Base-by-base conservation (phyloP, 2,329 filamentous ascomycete species). In the Atkinsonella texensis region DNA sequence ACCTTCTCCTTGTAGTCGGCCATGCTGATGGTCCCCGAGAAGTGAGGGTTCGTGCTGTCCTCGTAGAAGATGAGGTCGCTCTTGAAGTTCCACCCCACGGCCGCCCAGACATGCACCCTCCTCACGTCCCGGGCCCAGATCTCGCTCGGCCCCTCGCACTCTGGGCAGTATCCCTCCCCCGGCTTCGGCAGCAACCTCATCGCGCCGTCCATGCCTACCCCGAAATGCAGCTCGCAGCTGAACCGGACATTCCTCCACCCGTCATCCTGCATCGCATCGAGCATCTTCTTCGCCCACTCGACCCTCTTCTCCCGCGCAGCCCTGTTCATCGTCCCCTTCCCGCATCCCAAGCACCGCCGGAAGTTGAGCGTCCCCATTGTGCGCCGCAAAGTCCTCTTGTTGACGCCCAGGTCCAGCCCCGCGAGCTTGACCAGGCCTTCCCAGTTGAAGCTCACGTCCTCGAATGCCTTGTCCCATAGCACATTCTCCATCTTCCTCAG, bases 21-120 rank as follows among this genome's bases (percentile, higher is more conserved):
- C 65, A 68, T 65, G 45, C 57, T 60, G 57, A 69, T 62, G 43
- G 58, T 52, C 20, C 66, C 66, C 1, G 58, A 54, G 23, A 55
- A 57, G 54, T 65, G 68, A 40, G 65, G 59, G 46, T 57, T 65
- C 9, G 65, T 66, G 13, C 63, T 62, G 10, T 65, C 60, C 40
- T 69, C 66, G 57, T 69, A 69, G 33, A 69, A 69, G 15, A 68
- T 54, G 0, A 66, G 60, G 20, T 68, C 66, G 54, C 64, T 68
- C 56, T 68, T 68, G 57, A 68, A 69, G 0, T 60, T 62, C 55
- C 66, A 58, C 10, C 67, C 67, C 4, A 66, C 57, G 1, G 66
- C 64, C 1, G 58, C 66, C 67, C 66, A 69, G 3, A 60, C 64
- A 31, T 69, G 66, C 7, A 66, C 54, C 44, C 62, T 60, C 53